These are phyloP conservation scores for Pythium dissimile DNA, from an alignment of 352 stramenopile genomes.

Conservation along the genomic window DNA sequence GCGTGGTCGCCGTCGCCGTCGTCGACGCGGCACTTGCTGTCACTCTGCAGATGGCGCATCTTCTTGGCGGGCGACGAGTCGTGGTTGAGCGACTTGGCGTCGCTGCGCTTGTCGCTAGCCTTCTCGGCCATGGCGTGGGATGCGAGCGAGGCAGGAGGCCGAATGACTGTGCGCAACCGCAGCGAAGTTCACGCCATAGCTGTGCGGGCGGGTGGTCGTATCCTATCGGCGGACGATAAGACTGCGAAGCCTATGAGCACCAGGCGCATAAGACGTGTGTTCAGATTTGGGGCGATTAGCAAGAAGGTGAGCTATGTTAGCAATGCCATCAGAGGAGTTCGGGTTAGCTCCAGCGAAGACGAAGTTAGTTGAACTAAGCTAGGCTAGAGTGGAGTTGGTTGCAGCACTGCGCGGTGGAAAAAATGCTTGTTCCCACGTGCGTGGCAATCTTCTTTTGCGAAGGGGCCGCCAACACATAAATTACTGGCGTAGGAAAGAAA, in stretches of 20 bases:
- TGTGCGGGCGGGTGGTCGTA: neutral
- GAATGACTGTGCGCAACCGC: neutral
- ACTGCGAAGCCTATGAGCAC: neutral
- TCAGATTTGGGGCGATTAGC: no score
- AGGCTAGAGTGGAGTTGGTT: neutral
- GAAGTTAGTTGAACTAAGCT: neutral
- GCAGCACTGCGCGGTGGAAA: neutral
- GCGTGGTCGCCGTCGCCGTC: slow-evolving; percentile 27
- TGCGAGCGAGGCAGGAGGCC: no score
- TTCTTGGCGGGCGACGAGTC: neutral
- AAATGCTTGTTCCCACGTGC: neutral
- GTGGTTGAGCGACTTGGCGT: slow-evolving; percentile 4
- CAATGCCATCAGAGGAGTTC: no score
- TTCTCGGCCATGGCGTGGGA: slow-evolving; percentile 10
- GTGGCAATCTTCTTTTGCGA: neutral
- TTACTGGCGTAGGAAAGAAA: neutral
- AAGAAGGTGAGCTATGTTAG: no score
- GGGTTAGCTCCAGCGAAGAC: neutral
- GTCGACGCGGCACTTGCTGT: slow-evolving; percentile 26
- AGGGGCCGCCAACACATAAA: neutral
- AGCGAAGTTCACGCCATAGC: neutral
- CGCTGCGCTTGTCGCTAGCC: slow-evolving; percentile 6
- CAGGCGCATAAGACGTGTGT: neutral
- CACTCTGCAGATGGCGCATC: neutral
- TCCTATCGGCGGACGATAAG: neutral